These are phyloP conservation scores for Candida andamanensis DNA, from an alignment of 805 yeast species.

Conservation along the genomic window DNA sequence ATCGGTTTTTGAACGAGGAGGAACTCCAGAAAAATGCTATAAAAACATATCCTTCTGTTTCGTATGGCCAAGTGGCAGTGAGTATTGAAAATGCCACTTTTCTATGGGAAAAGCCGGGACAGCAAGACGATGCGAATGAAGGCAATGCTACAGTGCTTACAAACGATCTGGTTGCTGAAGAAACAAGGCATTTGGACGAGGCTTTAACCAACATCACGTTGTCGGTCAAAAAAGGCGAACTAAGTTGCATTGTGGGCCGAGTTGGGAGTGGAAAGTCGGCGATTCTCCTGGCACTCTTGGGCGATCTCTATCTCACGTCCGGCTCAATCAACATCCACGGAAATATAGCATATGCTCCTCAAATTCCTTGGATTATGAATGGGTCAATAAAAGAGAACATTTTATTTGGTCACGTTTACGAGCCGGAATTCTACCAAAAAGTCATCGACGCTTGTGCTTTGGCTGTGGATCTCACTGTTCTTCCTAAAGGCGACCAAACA, in stretches of 20 bases:
- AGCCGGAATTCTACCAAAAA: conserved; percentile 69
- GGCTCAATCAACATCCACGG: conserved; percentile 75
- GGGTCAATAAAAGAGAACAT: conserved; percentile 88
- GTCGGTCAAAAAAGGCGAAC: conserved; percentile 63
- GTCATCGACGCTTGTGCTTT: conserved; percentile 88
- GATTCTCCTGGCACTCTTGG: conserved; percentile 71
- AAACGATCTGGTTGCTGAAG: too few species aligned
- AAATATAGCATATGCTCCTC: conserved; percentile 80
- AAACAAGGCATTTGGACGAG: not conserved
- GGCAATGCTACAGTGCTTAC: conserved; percentile 42
- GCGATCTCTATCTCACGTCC: conserved; percentile 69
- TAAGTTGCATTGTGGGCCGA: conserved; percentile 79
- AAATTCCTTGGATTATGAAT: conserved; percentile 94
- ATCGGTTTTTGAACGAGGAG: conserved; percentile 62
- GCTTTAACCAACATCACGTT: conserved; percentile 62
- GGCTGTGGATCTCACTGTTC: conserved; percentile 63
- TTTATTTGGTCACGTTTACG: conserved; percentile 80
- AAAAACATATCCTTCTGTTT: conserved; percentile 42
- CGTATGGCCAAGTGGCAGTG: conserved; percentile 65
- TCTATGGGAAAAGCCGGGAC: conserved; percentile 65
- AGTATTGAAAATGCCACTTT: conserved; percentile 62
- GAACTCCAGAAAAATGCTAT: conserved; percentile 82
- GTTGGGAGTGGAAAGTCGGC: conserved; percentile 94
- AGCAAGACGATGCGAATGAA: conserved; percentile 46
- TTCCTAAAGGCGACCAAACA: conserved; percentile 87